Percentiles rank a stretch among this genome's conserved stretches.
phyloP scores from a whole-genome alignment of 2,329 filamentous ascomycete species.

The Sordariomycetes sp. region DNA sequence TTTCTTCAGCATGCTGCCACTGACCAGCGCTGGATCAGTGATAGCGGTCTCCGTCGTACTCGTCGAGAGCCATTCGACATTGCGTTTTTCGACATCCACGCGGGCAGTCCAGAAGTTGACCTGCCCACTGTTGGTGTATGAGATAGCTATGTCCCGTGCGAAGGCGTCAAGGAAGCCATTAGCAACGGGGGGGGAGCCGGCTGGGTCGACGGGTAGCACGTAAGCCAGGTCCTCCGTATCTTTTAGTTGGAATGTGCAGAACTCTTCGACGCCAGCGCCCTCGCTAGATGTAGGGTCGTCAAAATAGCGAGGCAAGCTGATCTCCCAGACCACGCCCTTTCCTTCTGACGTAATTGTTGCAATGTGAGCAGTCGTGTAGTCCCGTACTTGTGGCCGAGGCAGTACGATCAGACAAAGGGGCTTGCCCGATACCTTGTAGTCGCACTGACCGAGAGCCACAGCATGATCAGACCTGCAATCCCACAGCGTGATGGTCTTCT shows the following conservation, averaged over 20 bases:
- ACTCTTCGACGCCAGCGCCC: conserved; percentile 43
- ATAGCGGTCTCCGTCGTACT: conserved; percentile 75
- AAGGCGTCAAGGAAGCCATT: conserved; percentile 81
- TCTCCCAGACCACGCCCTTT: conserved; percentile 73
- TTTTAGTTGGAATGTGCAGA: conserved; percentile 62
- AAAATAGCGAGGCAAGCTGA: conserved; percentile 47
- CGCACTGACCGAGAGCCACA: conserved; percentile 35
- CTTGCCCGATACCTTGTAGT: conserved; percentile 56
- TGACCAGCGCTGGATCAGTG: conserved; percentile 63
- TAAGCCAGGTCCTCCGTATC: conserved; percentile 50
- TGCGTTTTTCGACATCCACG: conserved; percentile 48
- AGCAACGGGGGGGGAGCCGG: conserved; percentile 60
- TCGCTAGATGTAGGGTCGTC: conserved; percentile 13
- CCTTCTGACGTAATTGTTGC: conserved; percentile 76
- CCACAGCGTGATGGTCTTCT: conserved; percentile 65
- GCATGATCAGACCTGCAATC: conserved; percentile 59
- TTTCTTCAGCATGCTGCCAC: conserved; percentile 79
- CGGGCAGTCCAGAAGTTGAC: conserved; percentile 81
- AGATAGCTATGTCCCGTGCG: conserved; percentile 76
- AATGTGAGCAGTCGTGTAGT: conserved; percentile 55
- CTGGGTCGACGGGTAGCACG: conserved; percentile 77
- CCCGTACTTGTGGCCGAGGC: conserved; percentile 49
- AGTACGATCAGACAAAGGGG: conserved; percentile 73
- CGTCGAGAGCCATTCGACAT: conserved; percentile 74
- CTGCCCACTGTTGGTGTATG: conserved; percentile 66